Base-by-base conservation (phyloP, 108 stramenopile genomes). In the Fragilaria crotonensis region DNA sequence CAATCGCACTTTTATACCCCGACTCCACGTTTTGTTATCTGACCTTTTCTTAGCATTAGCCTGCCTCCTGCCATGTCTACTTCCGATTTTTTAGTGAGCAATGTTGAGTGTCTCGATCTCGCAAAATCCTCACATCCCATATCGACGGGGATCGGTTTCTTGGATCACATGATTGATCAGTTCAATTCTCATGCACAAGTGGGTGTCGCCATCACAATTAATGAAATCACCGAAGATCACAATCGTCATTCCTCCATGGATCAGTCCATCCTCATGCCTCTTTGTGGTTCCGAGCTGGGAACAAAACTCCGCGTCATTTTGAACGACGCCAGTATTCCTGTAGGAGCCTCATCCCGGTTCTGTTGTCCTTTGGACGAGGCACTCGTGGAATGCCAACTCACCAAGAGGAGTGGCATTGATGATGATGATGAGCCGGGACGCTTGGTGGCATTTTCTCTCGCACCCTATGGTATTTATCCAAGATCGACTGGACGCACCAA, bases 141-240 rank as follows among this genome's bases (percentile, higher is more conserved):
- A 52, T 57, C 53, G 25, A 89, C 91, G 0, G 91, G 91, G n/a
- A 73, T 93, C 28, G 85, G 87, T 0, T 93, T 77, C 57, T 76
- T 87, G 45, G 89, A 91, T 61, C 84, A 89, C 58, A 93, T 93
- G 92, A 57, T 93, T 41, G 92, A 93, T 72, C 92, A 93, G 59
- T 74, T 85, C 64, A 87, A 86, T 70, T 85, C 84, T 22, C 92
- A 93, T 60, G 92, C 86, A 7, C 92, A 89, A 75, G 70, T 93
- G 47, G 87, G 87, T 25, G 67, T 93, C 20, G 62, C 73, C 4
- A 50, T 87, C 19, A 67, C 66, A 7, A 79, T 85, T 28, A 29
- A 23, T 18, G 5, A 25, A n/a, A 46, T 22, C 2, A 60, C 48
- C 51, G 64, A 80, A 30, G n/a, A 52, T 27, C 48, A 30, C 5